Conservation (phyloP, 345 rosid genomes). For the Aethionema arabicum region DNA sequence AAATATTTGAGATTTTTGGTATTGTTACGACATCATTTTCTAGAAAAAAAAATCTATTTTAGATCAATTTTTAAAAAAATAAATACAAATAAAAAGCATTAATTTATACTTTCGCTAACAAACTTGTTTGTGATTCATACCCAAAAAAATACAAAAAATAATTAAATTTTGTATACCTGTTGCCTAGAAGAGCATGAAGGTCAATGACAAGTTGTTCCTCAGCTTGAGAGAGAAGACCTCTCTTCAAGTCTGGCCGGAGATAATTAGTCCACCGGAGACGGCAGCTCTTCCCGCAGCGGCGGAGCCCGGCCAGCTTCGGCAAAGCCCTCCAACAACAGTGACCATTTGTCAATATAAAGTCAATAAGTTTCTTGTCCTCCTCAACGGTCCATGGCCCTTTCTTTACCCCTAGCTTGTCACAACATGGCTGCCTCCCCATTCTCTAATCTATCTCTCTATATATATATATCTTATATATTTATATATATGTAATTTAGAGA, state of each 20-base stretch:
- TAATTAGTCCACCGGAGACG: constrained; percentile 90
- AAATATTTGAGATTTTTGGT: no score
- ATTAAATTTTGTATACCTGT: constrained; percentile 44
- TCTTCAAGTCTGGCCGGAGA: constrained; percentile 87
- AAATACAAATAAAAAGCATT: no score
- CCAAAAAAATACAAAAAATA: no score
- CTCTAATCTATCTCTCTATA: not conserved
- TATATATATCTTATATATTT: no score
- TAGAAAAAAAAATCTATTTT: no score
- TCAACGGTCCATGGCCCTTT: constrained; percentile 90
- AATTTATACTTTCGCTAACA: no score
- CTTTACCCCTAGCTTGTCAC: constrained; percentile 80
- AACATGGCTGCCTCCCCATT: constrained; percentile 53
- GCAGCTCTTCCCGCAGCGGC: constrained; percentile 86
- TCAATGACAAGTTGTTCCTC: constrained; percentile 78
- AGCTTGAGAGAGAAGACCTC: constrained; percentile 69
- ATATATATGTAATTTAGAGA: not conserved
- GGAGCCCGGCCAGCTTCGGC: constrained; percentile 60
- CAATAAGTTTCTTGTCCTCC: constrained; percentile 77
- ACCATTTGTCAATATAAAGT: constrained; percentile 69
- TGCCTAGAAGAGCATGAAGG: constrained; percentile 77
- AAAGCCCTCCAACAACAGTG: constrained; percentile 87
- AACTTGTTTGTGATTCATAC: no score
- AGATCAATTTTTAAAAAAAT: no score
- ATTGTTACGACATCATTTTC: no score